phyloP scores from a whole-genome alignment of 1,284 basidiomycete genomes.

The Neonothopanus nambi region DNA sequence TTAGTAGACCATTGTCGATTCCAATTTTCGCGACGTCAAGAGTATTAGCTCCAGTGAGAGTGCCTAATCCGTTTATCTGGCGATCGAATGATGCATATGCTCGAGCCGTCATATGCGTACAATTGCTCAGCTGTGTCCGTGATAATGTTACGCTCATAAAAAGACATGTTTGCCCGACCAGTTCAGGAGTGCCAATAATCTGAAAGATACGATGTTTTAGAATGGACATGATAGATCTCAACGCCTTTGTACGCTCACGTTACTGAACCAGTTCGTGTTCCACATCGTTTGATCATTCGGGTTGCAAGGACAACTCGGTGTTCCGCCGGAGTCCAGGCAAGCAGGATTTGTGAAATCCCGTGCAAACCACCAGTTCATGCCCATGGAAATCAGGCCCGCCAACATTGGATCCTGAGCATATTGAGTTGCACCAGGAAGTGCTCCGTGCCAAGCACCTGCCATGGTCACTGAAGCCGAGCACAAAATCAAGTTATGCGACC shows the following conservation, averaged over 20 bases:
- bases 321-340: slow-evolving; percentile 57
- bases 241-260: slow-evolving; percentile 34
- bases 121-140: slow-evolving; percentile 41
- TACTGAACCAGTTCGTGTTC: slow-evolving; percentile 75
- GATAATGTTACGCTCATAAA: slow-evolving; percentile 50
- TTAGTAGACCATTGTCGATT: slow-evolving; percentile 51
- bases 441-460: slow-evolving; percentile 59
- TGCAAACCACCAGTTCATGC: slow-evolving; percentile 66
- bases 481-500: no score
- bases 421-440: slow-evolving; percentile 37
- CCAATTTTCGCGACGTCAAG: slow-evolving; percentile 59
- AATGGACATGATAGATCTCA: neutral
- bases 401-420: slow-evolving; percentile 42
- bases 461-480: slow-evolving; percentile 38
- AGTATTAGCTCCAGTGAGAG: slow-evolving; percentile 62
- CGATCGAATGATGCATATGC: slow-evolving; percentile 51
- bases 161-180: slow-evolving; percentile 57
- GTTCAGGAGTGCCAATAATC: slow-evolving; percentile 60
- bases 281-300: slow-evolving; percentile 52
- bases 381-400: slow-evolving; percentile 42
- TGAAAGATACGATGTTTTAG: slow-evolving; percentile 25
- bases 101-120: slow-evolving; percentile 51
- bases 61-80: slow-evolving; percentile 43
- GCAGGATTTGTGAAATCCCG: slow-evolving; percentile 54
- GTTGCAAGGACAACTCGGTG: slow-evolving; percentile 48